Percentiles rank a stretch among this genome's conserved stretches.
phyloP scores from a whole-genome alignment of 768 basidiomycete species.

The Suillus ampliporus region DNA sequence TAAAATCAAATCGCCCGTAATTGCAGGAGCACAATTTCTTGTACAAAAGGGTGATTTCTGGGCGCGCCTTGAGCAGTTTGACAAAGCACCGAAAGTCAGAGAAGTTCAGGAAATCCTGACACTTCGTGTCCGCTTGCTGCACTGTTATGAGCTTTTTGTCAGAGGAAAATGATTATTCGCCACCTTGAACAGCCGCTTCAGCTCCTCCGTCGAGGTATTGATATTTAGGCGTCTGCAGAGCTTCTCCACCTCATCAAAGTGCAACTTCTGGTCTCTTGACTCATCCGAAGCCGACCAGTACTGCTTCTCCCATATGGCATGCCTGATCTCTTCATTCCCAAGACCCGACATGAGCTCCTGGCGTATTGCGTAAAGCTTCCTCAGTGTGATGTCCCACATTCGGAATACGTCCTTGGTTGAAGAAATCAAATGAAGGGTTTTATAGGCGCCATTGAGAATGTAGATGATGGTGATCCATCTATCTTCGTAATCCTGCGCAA shows the following conservation, averaged over 20 bases:
- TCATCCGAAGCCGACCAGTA: constrained; percentile 81
- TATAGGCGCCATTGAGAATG: constrained; percentile 76
- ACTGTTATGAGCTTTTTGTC: constrained; percentile 1
- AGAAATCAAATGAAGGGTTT: constrained; percentile 86
- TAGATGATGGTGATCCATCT: constrained; percentile 90
- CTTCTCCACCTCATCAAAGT: constrained; percentile 73
- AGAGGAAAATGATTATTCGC: constrained; percentile 11
- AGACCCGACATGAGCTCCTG: constrained; percentile 73
- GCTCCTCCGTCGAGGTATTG: constrained; percentile 55
- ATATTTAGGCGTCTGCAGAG: constrained; percentile 76
- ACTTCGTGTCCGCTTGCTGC: constrained; percentile 67
- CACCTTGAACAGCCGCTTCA: constrained; percentile 66
- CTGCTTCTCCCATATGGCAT: constrained; percentile 78
- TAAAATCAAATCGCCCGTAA: constrained; percentile 43
- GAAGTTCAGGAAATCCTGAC: constrained; percentile 72
- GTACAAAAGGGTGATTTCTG: constrained; percentile 78
- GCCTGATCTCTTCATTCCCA: constrained; percentile 64
- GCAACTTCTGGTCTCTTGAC: constrained; percentile 62
- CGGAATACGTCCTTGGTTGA: constrained; percentile 63
- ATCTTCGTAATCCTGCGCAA: constrained; percentile 62
- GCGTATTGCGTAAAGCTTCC: constrained; percentile 66
- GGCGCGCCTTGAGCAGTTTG: constrained; percentile 80
- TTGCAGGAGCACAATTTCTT: constrained; percentile 40
- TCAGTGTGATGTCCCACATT: constrained; percentile 69
- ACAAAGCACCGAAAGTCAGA: constrained; percentile 82